These are phyloP conservation scores for Mycena vitilis DNA, from an alignment of 768 basidiomycete genomes.

Conservation along the genomic window DNA sequence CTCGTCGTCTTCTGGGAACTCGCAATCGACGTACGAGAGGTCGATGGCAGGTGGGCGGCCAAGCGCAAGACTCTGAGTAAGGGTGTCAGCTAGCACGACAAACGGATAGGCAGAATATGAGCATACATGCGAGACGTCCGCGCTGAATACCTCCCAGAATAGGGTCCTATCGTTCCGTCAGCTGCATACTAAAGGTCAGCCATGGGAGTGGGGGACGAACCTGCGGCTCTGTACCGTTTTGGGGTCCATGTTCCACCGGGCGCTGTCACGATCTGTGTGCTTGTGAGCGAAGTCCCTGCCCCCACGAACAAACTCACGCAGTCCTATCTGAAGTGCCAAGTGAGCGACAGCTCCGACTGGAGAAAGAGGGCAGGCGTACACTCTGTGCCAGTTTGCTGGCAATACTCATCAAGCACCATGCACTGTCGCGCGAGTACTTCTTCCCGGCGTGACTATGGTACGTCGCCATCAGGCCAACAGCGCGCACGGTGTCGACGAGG, in stretches of 20 bases:
- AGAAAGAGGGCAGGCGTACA: slow-evolving; percentile 41
- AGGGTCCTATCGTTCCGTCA: slow-evolving; percentile 38
- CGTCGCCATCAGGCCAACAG: slow-evolving; percentile 66
- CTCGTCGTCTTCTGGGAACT: slow-evolving; percentile 67
- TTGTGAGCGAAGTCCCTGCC: not conserved
- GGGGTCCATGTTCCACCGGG: slow-evolving; percentile 53
- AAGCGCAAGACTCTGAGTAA: slow-evolving; percentile 48
- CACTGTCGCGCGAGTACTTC: slow-evolving; percentile 59
- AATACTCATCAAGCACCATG: slow-evolving; percentile 66
- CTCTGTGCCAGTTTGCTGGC: slow-evolving; percentile 73
- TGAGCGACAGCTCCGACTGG: not conserved
- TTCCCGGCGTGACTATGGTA: slow-evolving; percentile 69
- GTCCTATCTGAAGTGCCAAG: slow-evolving; percentile 47
- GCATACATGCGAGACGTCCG: slow-evolving; percentile 53
- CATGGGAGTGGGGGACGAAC: slow-evolving; percentile 3
- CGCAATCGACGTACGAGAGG: slow-evolving; percentile 54
- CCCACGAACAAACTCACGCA: slow-evolving; percentile 49
- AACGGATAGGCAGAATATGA: not conserved
- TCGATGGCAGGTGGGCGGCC: slow-evolving; percentile 55
- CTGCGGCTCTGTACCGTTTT: slow-evolving; percentile 49
- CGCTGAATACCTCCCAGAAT: slow-evolving; percentile 54
- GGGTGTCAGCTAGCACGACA: not conserved
- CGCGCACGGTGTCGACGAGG: slow-evolving; percentile 66
- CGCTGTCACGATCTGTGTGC: slow-evolving; percentile 52
- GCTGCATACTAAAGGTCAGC: not conserved